These are phyloP conservation scores for Talaromyces atroroseus DNA, from an alignment of 2,329 filamentous ascomycete species.

Conservation along the genomic window DNA sequence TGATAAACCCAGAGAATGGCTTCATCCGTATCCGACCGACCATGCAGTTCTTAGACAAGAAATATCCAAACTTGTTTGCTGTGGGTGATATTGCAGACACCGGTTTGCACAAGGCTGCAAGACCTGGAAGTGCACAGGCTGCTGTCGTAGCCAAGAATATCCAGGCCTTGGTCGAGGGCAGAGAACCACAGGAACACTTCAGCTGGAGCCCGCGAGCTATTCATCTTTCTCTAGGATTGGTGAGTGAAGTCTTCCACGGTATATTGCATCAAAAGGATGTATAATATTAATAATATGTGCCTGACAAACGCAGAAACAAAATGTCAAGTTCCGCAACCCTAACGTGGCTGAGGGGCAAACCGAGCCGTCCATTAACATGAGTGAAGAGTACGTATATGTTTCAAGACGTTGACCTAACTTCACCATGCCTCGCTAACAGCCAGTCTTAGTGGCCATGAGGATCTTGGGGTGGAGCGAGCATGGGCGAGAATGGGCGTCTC, in stretches of 20 bases:
- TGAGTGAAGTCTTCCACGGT: slow-evolving; percentile 16
- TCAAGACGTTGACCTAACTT: neutral
- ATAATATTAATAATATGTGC: neutral
- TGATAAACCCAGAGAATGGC: slow-evolving; percentile 31
- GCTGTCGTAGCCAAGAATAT: slow-evolving; percentile 31
- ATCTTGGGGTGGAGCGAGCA: slow-evolving; percentile 34
- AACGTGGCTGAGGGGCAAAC: slow-evolving; percentile 29
- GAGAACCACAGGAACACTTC: slow-evolving; percentile 21
- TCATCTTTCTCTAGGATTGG: slow-evolving; percentile 31
- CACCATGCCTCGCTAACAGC: slow-evolving; percentile 13
- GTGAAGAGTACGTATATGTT: slow-evolving; percentile 26
- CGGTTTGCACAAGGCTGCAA: slow-evolving; percentile 30
- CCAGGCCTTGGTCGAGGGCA: slow-evolving; percentile 26
- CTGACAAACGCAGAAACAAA: slow-evolving; percentile 25
- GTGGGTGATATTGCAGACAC: slow-evolving; percentile 35
- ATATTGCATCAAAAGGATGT: neutral
- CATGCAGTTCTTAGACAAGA: slow-evolving; percentile 28
- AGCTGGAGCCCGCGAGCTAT: slow-evolving; percentile 27
- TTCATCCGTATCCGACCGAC: slow-evolving; percentile 30
- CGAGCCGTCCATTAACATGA: slow-evolving; percentile 28
- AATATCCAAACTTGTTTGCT: slow-evolving; percentile 29
- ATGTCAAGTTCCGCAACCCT: slow-evolving; percentile 34
- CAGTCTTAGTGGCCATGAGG: slow-evolving; percentile 27
- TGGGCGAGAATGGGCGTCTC: slow-evolving; percentile 29
- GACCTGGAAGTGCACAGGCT: slow-evolving; percentile 28